Percentiles rank a stretch among this genome's conserved stretches.
Conservation (phyloP, 805 yeast species). For the Yamadazyma akitaensis region DNA sequence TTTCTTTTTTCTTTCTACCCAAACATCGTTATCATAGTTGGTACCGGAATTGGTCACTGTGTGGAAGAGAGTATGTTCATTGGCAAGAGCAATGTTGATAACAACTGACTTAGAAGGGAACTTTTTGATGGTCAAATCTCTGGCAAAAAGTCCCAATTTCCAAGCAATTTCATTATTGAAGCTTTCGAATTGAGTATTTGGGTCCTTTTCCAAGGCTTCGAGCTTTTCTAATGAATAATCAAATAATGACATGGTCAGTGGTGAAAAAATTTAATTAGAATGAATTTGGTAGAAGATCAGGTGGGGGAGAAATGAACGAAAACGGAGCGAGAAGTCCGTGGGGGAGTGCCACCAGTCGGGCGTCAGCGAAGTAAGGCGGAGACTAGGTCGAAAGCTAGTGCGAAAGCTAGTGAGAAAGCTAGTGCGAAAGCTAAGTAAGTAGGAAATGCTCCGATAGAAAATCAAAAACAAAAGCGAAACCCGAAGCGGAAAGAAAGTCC, state of each 20-base stretch:
- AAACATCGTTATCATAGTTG: constrained; percentile 48
- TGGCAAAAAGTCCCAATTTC: constrained; percentile 42
- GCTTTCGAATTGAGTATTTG: constrained; percentile 17
- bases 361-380: too few species aligned
- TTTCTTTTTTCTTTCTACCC: constrained; percentile 50
- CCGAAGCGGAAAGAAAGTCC: too few species aligned
- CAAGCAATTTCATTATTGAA: constrained; percentile 42
- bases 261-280: background rate
- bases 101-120: constrained; percentile 34
- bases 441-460: too few species aligned
- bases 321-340: too few species aligned
- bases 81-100: constrained; percentile 45
- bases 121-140: constrained; percentile 29
- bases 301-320: too few species aligned
- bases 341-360: too few species aligned
- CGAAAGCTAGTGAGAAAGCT: too few species aligned
- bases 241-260: constrained; percentile 1
- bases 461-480: too few species aligned
- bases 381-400: too few species aligned
- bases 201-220: constrained; percentile 19
- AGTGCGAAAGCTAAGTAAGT: too few species aligned
- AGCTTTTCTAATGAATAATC: constrained; percentile 14
- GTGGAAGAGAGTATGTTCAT: constrained; percentile 49
- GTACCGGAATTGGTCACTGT: constrained; percentile 35
- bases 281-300: background rate